Evolutionary conservation across 1,284 basidiomycete species (phyloP).

Genomic region (Boletus calvinii): DNA sequence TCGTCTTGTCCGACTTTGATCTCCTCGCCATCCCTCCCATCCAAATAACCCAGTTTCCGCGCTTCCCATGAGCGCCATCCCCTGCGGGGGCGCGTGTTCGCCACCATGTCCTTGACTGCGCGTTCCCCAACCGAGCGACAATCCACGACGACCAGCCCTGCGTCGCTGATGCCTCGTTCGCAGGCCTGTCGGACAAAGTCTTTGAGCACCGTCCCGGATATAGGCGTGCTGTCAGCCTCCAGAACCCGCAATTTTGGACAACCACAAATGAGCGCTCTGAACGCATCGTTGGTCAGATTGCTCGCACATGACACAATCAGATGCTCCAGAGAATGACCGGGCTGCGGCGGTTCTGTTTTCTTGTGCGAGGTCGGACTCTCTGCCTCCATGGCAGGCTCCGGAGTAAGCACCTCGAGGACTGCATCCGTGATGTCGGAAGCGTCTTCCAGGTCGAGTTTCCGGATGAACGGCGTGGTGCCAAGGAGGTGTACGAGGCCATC

Average conservation of each 20-base stretch:
- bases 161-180: constrained; percentile 47
- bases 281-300: constrained; percentile 60
- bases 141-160: constrained; percentile 70
- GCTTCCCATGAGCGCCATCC: constrained; percentile 75
- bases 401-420: constrained; percentile 67
- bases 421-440: constrained; percentile 74
- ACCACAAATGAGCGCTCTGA: constrained; percentile 60
- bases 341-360: constrained; percentile 22
- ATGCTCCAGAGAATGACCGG: constrained; percentile 71
- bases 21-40: constrained; percentile 62
- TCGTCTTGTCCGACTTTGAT: constrained; percentile 70
- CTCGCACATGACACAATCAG: constrained; percentile 70
- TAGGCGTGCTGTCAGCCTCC: constrained; percentile 77
- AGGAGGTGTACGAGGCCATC: constrained; percentile 74
- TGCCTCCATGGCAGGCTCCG: constrained; percentile 26
- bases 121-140: constrained; percentile 69
- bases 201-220: constrained; percentile 60
- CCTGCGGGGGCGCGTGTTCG: constrained; percentile 59
- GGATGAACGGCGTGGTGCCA: constrained; percentile 66
- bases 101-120: constrained; percentile 57
- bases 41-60: constrained; percentile 62
- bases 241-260: constrained; percentile 66
- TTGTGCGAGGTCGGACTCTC: constrained; percentile 6
- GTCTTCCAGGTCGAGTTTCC: constrained; percentile 83
- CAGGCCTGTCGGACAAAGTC: constrained; percentile 64